A percentile compares a stretch with the other conserved stretches of the same genome.
Evolutionary conservation across 139 green algal genomes (phyloP).

Genomic region (Picochlorum sp.): DNA sequence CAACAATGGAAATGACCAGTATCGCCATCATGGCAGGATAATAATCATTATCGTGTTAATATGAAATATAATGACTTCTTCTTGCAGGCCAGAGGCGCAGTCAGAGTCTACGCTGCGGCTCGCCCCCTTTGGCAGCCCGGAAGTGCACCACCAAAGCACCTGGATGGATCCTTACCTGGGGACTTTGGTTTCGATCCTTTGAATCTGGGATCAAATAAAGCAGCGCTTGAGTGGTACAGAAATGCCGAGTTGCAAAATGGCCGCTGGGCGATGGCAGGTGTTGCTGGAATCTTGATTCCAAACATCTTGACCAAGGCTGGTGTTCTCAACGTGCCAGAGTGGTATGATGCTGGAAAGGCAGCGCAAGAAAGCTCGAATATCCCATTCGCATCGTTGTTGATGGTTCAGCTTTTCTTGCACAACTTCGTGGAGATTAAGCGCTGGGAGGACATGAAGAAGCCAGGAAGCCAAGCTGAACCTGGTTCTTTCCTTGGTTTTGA

Average conservation of each 20-base stretch:
- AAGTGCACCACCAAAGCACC: conserved; percentile 21
- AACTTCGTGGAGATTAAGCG: conserved; percentile 81
- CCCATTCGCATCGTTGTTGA: conserved; percentile 41
- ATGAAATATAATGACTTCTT: not conserved
- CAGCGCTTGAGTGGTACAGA: conserved; percentile 66
- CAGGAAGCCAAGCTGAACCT: conserved; percentile 41
- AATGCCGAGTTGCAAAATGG: conserved; percentile 82
- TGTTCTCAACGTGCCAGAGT: conserved; percentile 64
- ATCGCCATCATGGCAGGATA: not conserved
- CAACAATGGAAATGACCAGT: not conserved
- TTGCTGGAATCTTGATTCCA: conserved; percentile 79
- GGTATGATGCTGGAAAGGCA: conserved; percentile 73
- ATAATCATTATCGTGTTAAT: not conserved
- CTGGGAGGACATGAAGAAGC: conserved; percentile 74
- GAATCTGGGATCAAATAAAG: conserved; percentile 62
- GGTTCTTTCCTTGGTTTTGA: conserved; percentile 54
- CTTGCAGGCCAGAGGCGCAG: conserved; percentile 5
- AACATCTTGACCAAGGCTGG: conserved; percentile 59
- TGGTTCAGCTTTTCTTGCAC: conserved; percentile 58
- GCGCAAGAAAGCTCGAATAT: conserved; percentile 27
- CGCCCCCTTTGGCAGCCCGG: conserved; percentile 33
- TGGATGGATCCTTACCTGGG: conserved; percentile 35
- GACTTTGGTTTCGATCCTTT: conserved; percentile 74
- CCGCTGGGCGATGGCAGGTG: conserved; percentile 78
- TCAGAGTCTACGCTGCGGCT: conserved; percentile 10